Percentiles rank a stretch among this genome's conserved stretches.
These are phyloP conservation scores for Pseudogymnoascus sp. DNA, from an alignment of 2,329 filamentous ascomycete genomes.

Conservation along the genomic window DNA sequence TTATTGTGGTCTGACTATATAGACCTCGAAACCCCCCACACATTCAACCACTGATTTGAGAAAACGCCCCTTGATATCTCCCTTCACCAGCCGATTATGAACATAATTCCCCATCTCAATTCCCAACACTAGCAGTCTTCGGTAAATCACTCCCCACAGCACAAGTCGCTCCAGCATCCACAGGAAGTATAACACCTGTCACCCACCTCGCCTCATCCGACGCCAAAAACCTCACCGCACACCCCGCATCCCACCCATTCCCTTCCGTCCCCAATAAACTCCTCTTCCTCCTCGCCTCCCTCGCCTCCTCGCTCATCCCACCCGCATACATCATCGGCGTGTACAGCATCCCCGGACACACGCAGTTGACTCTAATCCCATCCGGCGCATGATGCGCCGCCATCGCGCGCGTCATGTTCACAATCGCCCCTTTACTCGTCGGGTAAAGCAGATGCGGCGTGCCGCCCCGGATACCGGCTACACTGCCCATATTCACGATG, in stretches of 20 bases:
- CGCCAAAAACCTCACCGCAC: constrained; percentile 42
- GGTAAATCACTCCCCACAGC: constrained; percentile 35
- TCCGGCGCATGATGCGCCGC: constrained; percentile 42
- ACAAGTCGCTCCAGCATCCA: constrained; percentile 39
- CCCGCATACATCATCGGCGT: constrained; percentile 40
- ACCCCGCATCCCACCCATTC: constrained; percentile 43
- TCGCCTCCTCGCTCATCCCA: constrained; percentile 31
- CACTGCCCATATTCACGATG: constrained; percentile 55
- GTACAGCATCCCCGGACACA: constrained; percentile 46
- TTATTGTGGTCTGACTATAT: not conserved
- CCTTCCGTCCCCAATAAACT: constrained; percentile 48
- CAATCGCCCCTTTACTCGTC: constrained; percentile 39
- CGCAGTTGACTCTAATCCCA: constrained; percentile 45
- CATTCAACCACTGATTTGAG: not conserved
- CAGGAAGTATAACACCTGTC: constrained; percentile 37
- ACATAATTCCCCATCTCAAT: not conserved
- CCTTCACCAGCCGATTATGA: not conserved
- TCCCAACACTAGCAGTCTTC: constrained; percentile 10
- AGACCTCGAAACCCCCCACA: not conserved
- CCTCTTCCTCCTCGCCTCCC: constrained; percentile 31
- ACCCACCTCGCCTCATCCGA: constrained; percentile 44
- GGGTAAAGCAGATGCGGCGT: constrained; percentile 38
- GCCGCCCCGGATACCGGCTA: constrained; percentile 45
- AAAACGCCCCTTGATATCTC: not conserved
- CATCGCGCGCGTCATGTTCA: constrained; percentile 49